These are phyloP conservation scores for Penicillium sp. DNA, from an alignment of 2,329 filamentous ascomycete genomes.

Conservation along the genomic window DNA sequence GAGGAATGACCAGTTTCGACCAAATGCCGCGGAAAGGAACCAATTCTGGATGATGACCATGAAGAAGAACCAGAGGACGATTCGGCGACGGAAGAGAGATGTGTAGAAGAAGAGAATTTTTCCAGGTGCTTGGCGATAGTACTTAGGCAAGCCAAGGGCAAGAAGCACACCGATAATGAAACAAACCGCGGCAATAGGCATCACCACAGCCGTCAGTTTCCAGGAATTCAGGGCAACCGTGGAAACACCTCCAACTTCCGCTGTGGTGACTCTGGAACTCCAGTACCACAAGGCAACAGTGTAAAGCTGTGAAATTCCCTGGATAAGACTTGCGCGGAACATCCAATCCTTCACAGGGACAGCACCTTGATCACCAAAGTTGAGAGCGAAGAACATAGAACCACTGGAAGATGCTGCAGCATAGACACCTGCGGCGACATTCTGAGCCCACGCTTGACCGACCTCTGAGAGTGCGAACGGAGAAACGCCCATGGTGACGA, in stretches of 20 bases:
- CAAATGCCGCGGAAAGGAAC: slow-evolving; percentile 65
- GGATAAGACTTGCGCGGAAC: slow-evolving; percentile 64
- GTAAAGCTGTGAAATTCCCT: slow-evolving; percentile 67
- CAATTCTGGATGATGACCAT: slow-evolving; percentile 66
- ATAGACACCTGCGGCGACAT: slow-evolving; percentile 62
- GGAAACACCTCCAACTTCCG: slow-evolving; percentile 42
- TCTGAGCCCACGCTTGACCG: slow-evolving; percentile 58
- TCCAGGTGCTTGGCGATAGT: slow-evolving; percentile 65
- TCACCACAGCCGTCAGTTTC: slow-evolving; percentile 53
- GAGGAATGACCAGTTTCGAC: slow-evolving; percentile 65
- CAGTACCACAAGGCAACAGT: slow-evolving; percentile 66
- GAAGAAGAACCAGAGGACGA: slow-evolving; percentile 66
- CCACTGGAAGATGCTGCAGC: slow-evolving; percentile 63
- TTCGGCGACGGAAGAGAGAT: slow-evolving; percentile 60
- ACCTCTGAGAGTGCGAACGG: slow-evolving; percentile 49
- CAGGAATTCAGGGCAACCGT: slow-evolving; percentile 43
- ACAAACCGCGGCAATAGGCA: slow-evolving; percentile 59
- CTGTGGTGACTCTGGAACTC: slow-evolving; percentile 52
- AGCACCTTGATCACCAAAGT: slow-evolving; percentile 65
- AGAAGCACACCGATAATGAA: slow-evolving; percentile 57
- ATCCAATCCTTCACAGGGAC: slow-evolving; percentile 64
- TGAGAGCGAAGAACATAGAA: slow-evolving; percentile 66
- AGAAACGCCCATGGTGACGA: slow-evolving; percentile 61
- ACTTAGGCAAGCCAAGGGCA: slow-evolving; percentile 62
- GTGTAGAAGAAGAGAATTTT: slow-evolving; percentile 65